phyloP scores from a whole-genome alignment of 2,329 filamentous ascomycete genomes.

The Penicillium aurantiogriseum region DNA sequence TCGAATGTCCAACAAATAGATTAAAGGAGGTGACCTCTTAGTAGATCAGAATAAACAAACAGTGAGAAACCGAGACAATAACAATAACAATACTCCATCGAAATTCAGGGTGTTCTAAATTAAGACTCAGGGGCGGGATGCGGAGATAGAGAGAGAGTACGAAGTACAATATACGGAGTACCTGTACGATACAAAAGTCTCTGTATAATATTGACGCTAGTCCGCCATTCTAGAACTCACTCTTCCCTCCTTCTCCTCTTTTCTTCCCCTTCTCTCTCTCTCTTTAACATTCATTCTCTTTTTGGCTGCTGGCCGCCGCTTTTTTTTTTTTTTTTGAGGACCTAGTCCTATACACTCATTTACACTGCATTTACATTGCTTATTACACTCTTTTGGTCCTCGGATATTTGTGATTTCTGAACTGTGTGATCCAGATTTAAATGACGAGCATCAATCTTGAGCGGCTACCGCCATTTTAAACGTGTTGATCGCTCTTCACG shows the following conservation, averaged over 20 bases:
- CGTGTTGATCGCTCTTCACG: constrained; percentile 12
- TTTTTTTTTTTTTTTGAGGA: constrained; percentile 25
- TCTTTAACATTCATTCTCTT: constrained; percentile 19
- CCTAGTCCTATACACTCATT: constrained; percentile 12
- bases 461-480: constrained; percentile 1
- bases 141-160: constrained; percentile 2
- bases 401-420: neutral
- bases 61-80: neutral
- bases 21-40: neutral
- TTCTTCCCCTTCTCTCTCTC: constrained; percentile 16
- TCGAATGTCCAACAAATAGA: constrained; percentile 3
- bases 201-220: constrained; percentile 14
- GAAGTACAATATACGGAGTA: neutral
- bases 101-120: constrained; percentile 1
- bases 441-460: constrained; percentile 9
- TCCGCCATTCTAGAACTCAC: constrained; percentile 21
- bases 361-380: neutral
- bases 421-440: constrained; percentile 3
- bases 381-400: neutral
- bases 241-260: constrained; percentile 21
- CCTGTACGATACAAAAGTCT: neutral
- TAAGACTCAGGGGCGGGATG: constrained; percentile 17
- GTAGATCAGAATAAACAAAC: neutral
- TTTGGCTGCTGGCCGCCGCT: constrained; percentile 29
- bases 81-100: neutral